Base-by-base conservation (phyloP, 2,329 filamentous ascomycete species). In the Phialophora tarda region DNA sequence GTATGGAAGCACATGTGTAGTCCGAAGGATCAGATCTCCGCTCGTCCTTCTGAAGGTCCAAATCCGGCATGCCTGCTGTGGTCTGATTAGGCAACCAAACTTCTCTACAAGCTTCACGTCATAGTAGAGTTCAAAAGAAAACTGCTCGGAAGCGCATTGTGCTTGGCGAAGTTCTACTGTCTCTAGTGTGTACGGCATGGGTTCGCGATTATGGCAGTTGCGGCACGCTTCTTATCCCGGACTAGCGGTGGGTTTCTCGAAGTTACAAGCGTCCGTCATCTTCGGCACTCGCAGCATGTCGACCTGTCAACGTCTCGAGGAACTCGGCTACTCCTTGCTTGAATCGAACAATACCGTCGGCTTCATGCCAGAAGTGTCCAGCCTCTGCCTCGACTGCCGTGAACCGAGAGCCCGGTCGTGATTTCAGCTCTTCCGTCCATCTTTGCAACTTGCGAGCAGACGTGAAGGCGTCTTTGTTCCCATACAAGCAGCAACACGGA, bases 381-480 rank as follows among this genome's bases (percentile, higher is more conserved):
- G 68, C 57, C 23, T 64, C 63, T n/a, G 63, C 66, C 21, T 56
- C 56, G 24, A 68, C 34, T 3, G 63, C 26, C 6, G 58, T 58
- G 64, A 89, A 88, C 58, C 69, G 73, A 21, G 85, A 86, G 1
- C 75, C 77, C 0, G 77, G 74, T 47, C 71, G 72, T 12, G 77
- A 75, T 21, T 78, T 76, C 53, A 93, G 78, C 66, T 81, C 83
- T 48, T 80, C 78, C 10, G 82, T 81, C 93, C 93, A 97, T 0
- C 82, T 78, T 11, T 85, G 83, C 71, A 93, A 81, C 76, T 86
- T 91, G 65, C 82, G 84, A 3, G 81, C 81, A 0, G 88, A 85
- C 1, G 91, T 88, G 70, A 97, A 96, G 0, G 84, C 79, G 76
- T 98, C 93, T 3, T 85, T 82, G 59, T 89, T 86, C 1, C 93